These are phyloP conservation scores for Naganishia albida DNA, from an alignment of 1,284 basidiomycete species.

Conservation along the genomic window DNA sequence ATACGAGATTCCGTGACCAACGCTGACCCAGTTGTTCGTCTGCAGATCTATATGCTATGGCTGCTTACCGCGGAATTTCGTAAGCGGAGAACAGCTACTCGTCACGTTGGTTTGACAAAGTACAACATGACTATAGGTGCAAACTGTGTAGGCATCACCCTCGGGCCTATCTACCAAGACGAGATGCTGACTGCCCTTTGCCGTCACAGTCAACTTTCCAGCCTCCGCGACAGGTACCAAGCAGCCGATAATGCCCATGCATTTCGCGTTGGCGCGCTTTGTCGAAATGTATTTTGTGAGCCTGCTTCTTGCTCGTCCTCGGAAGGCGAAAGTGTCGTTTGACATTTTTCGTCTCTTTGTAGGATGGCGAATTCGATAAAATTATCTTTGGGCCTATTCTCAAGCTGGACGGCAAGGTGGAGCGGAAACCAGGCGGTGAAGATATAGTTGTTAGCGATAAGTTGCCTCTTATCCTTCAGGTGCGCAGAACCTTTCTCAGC, in stretches of 20 bases:
- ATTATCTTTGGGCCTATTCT: not conserved
- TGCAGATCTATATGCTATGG: slow-evolving; percentile 58
- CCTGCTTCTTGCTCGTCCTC: too few species aligned
- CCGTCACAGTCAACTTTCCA: slow-evolving; percentile 12
- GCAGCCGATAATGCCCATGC: slow-evolving; percentile 17
- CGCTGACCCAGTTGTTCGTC: slow-evolving; percentile 59
- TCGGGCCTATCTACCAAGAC: too few species aligned
- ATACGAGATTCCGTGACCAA: not conserved
- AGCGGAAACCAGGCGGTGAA: not conserved
- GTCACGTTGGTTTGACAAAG: too few species aligned
- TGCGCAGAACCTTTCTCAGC: slow-evolving; percentile 38
- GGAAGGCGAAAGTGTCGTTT: too few species aligned
- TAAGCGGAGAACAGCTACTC: slow-evolving; percentile 15
- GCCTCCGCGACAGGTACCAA: not conserved
- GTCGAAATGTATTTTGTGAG: slow-evolving; percentile 49
- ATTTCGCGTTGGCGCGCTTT: slow-evolving; percentile 24
- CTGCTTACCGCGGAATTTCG: slow-evolving; percentile 61
- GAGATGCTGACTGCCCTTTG: not conserved
- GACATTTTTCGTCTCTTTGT: too few species aligned
- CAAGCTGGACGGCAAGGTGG: not conserved
- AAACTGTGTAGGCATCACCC: not conserved
- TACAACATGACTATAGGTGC: not conserved
- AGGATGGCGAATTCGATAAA: slow-evolving; percentile 13
- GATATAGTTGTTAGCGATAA: slow-evolving; percentile 60
- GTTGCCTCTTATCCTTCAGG: slow-evolving; percentile 73